Conservation (phyloP, 116 monocot species). For the Trichopus zeylanicus region DNA sequence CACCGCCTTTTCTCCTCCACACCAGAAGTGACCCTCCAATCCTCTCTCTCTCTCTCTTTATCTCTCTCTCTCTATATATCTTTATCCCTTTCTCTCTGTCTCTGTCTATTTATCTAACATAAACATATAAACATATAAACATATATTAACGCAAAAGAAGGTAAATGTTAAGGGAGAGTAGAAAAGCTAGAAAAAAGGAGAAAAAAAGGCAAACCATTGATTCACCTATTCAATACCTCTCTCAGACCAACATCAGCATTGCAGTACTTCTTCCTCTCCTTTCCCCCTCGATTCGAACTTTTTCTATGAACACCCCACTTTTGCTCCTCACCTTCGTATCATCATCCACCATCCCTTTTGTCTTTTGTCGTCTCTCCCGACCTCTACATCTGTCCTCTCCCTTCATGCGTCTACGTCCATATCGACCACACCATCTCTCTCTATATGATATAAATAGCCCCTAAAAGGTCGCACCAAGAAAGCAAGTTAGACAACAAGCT, state of each 20-base stretch:
- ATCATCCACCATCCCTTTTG: constrained; percentile 33
- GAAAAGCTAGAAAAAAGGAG: background rate
- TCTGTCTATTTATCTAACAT: background rate
- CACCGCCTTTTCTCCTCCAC: background rate
- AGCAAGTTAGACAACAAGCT: background rate
- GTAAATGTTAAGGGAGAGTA: background rate
- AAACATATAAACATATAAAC: background rate
- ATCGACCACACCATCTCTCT: background rate
- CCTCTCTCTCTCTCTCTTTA: background rate
- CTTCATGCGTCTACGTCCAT: background rate
- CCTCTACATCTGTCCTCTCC: background rate
- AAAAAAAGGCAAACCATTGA: constrained; percentile 9
- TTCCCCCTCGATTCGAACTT: background rate
- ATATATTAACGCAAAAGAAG: background rate
- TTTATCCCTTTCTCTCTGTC: background rate
- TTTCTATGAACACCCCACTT: constrained; percentile 15
- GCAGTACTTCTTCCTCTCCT: constrained; percentile 6
- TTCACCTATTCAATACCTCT: constrained; percentile 4
- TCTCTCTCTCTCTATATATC: background rate
- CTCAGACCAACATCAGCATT: constrained; percentile 18
- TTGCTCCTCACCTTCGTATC: constrained; percentile 10
- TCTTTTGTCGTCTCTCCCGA: background rate
- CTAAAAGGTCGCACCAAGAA: background rate
- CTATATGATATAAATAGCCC: background rate
- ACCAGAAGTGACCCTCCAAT: background rate